Base-by-base conservation (phyloP, 2,329 filamentous ascomycete species). In the Sporothrix schenckii region DNA sequence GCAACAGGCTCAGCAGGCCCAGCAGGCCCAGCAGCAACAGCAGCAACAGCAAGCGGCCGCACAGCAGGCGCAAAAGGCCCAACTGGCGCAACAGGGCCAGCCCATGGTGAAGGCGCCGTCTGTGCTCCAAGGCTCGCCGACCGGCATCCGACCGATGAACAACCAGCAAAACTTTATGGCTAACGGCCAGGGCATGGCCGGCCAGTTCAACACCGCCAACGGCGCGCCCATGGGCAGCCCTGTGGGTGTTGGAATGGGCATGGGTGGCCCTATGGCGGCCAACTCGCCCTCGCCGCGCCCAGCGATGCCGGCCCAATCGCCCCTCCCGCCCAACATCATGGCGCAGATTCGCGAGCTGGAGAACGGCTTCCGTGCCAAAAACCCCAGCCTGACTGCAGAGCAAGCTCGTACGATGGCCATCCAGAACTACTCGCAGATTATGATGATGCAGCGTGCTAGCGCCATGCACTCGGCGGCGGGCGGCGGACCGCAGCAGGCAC, bases 401-500 rank as follows among this genome's bases (percentile, higher is more conserved):
- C 80, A 83, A 71, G 79, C 83, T 4, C 82, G 85, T 10, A 80
- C 85, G 49, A 80, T 86, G 72, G 86, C 86, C 0, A 83, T 83
- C 19, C 83, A 86, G 70, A 81, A 85, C 63, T 77, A 86, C 19
- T 81, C 81, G 3, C 79, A 83, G 39, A 77, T 82, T 58, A 82
- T 87, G 76, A 77, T 85, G 74, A 81, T 80, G 71, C 85, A 80
- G 74, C 81, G 82, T 68, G 79, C 78, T 70, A 82, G 74, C 83
- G 85, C 85, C 1, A 87, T 88, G 83, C 85, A 83, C 73, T 83
- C 85, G 39, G 85, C 86, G 2, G 84, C 85, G 2, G 86, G 85
- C 11, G 83, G 79, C 16, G 79, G 81, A 4, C 81, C 81, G 9
- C 83, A 86, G 72, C 78, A 83, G 16, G 81, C 82, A 21, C 81